Percentiles rank a stretch among this genome's conserved stretches.
Conservation (phyloP, 83 land plant species). For the Diphasiastrum complanatum region DNA sequence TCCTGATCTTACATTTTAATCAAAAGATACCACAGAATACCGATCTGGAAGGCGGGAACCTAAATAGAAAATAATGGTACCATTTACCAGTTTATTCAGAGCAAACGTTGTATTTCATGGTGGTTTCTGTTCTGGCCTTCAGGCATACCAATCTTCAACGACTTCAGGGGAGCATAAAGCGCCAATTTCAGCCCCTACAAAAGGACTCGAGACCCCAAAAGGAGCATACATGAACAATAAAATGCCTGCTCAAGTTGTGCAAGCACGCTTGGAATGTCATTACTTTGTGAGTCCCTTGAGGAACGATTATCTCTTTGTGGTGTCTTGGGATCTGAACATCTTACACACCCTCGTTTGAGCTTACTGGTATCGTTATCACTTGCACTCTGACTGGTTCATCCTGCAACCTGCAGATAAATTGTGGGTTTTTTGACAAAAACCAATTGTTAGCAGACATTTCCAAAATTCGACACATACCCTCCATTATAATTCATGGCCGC, state of each 20-base stretch:
- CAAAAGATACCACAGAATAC: too few relatives aligned
- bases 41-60: too few relatives aligned
- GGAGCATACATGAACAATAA: background rate
- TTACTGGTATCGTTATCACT: background rate
- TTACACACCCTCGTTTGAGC: background rate
- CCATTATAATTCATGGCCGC: constrained; percentile 37
- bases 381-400: background rate
- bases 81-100: too few relatives aligned
- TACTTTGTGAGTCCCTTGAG: constrained; percentile 25
- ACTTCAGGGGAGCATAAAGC: too few relatives aligned
- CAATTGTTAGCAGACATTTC: constrained; percentile 26
- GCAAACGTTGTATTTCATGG: too few relatives aligned
- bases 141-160: too few relatives aligned
- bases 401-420: constrained; percentile 23
- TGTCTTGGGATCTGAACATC: background rate
- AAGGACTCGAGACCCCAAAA: background rate
- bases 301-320: background rate
- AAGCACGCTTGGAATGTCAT: constrained; percentile 42
- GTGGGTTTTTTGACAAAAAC: constrained; percentile 31
- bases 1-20: too few relatives aligned
- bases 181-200: background rate
- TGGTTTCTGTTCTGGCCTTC: too few relatives aligned
- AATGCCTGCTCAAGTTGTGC: constrained; percentile 35
- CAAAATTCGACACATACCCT: constrained; percentile 32
- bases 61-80: too few relatives aligned